These are phyloP conservation scores for Botrytis medusae DNA, from an alignment of 2,329 filamentous ascomycete species.

Conservation along the genomic window DNA sequence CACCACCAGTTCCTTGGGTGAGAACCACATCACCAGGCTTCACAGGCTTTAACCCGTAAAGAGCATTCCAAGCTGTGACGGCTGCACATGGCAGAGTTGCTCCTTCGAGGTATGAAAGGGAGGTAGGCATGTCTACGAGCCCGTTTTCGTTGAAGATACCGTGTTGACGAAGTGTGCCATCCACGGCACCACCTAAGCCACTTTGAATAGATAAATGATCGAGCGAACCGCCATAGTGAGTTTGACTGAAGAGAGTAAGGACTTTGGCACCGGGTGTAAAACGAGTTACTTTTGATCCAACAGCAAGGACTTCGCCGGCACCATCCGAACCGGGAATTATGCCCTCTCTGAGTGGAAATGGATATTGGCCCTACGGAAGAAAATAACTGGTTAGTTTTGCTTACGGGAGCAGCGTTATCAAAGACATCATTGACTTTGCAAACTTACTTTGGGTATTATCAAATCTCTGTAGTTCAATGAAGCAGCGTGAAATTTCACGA, in stretches of 20 bases:
- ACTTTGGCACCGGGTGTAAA: conserved; percentile 59
- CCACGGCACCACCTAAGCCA: conserved; percentile 56
- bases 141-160: conserved; percentile 55
- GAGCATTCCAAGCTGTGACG: conserved; percentile 57
- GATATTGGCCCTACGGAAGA: conserved; percentile 32
- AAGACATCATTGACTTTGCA: too few species aligned
- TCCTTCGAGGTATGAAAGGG: conserved; percentile 48
- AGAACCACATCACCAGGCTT: conserved; percentile 43
- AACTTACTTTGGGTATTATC: conserved; percentile 39
- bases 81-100: conserved; percentile 53
- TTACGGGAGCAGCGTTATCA: neutral
- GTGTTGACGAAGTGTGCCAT: conserved; percentile 51
- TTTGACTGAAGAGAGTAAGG: conserved; percentile 58
- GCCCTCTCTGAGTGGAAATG: conserved; percentile 29
- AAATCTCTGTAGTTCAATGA: conserved; percentile 45
- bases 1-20: conserved; percentile 47
- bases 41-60: conserved; percentile 49
- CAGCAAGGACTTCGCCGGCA: conserved; percentile 48
- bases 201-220: conserved; percentile 38
- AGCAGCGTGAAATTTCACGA: conserved; percentile 50
- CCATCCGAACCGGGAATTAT: conserved; percentile 44
- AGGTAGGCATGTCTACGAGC: conserved; percentile 57
- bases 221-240: conserved; percentile 39
- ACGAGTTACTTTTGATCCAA: conserved; percentile 57
- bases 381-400: neutral